Base-by-base conservation (phyloP, 441 rosid genomes). In the Brassica balearica region DNA sequence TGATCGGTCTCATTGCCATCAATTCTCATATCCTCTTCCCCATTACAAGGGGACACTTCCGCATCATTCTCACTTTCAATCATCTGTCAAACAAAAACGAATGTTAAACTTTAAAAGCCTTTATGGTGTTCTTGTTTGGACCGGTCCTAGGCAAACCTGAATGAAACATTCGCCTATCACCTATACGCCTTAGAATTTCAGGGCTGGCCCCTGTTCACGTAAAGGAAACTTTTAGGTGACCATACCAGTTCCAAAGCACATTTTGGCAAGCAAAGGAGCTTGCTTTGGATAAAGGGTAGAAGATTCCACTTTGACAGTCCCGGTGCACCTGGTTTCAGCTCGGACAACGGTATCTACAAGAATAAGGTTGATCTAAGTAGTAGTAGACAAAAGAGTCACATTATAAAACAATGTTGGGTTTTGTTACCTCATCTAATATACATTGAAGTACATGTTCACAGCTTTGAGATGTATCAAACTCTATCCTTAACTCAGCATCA, bases 371-470 rank as follows among this genome's bases (percentile, higher is more conserved):
- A 64, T 71, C 53, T 17, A 12, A 78, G 46, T 63, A 23, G 34
- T 58, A 41, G 59, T 25, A 11, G 65, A 61, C 34, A 41, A 8
- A 8, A 5, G 67, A 11, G 4, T 15, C 48, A 48, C 11, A 67
- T 27, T 27, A 11, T 7, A 51, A 29, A 63, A 38, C 43, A 38
- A 8, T 36, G 43, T 36, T 36, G 34, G 25, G 9, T 65, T 11
- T 29, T 36, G 11, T 32, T 78, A 81, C 83, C 80, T 81, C 83
- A 38, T 76, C 83, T 10, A 76, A 55, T 10, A 81, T 68, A 38
- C 81, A 81, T 41, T 76, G 81, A 19, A 81, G 83, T 14, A 81
- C 83, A 72, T 72, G 34, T 56, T 76, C 74, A 76, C 80, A 81
- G 75, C 71, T 76, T 32, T 38, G 11, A 0, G 83, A 81, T 0